Evolutionary conservation across 2,329 filamentous ascomycete genomes (phyloP).

Genomic region (Aspergillus pseudoglaucus): DNA sequence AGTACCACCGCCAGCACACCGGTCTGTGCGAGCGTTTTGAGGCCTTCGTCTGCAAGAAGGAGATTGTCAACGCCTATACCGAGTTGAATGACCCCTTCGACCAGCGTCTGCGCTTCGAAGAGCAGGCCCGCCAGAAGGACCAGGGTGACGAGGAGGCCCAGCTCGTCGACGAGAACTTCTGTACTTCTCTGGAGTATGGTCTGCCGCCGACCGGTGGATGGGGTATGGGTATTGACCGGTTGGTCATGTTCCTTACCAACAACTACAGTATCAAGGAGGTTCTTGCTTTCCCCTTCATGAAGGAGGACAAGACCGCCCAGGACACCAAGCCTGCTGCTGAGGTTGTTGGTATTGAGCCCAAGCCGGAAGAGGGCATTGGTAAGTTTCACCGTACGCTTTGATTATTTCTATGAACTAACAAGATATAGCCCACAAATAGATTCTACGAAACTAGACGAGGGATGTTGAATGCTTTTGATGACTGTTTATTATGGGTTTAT

Average conservation of each 20-base stretch:
- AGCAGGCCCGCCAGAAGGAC: slow-evolving; percentile 92
- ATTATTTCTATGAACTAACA: slow-evolving; percentile 11
- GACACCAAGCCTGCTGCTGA: slow-evolving; percentile 53
- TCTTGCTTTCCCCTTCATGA: slow-evolving; percentile 95
- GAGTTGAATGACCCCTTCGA: slow-evolving; percentile 97
- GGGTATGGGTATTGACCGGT: slow-evolving; percentile 90
- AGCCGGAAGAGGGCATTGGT: slow-evolving; percentile 56
- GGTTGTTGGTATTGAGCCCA: slow-evolving; percentile 54
- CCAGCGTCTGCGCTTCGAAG: slow-evolving; percentile 84
- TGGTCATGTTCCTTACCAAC: slow-evolving; percentile 94
- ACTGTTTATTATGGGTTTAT: slow-evolving; percentile 15
- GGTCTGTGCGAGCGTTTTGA: slow-evolving; percentile 96
- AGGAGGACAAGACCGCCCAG: slow-evolving; percentile 61
- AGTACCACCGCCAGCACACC: slow-evolving; percentile 75
- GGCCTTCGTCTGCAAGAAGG: slow-evolving; percentile 94
- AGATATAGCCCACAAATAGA: slow-evolving; percentile 29
- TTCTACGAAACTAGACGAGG: slow-evolving; percentile 6
- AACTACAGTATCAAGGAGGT: slow-evolving; percentile 97
- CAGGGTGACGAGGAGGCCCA: slow-evolving; percentile 97
- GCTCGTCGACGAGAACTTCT: slow-evolving; percentile 92
- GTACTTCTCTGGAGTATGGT: slow-evolving; percentile 80
- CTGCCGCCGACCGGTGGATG: slow-evolving; percentile 91
- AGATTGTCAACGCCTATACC: slow-evolving; percentile 94
- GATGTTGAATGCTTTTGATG: slow-evolving; percentile 8
- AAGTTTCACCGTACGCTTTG: slow-evolving; percentile 18